These are phyloP conservation scores for Rhodotorula sp. DNA, from an alignment of 1,284 basidiomycete species.

Conservation along the genomic window DNA sequence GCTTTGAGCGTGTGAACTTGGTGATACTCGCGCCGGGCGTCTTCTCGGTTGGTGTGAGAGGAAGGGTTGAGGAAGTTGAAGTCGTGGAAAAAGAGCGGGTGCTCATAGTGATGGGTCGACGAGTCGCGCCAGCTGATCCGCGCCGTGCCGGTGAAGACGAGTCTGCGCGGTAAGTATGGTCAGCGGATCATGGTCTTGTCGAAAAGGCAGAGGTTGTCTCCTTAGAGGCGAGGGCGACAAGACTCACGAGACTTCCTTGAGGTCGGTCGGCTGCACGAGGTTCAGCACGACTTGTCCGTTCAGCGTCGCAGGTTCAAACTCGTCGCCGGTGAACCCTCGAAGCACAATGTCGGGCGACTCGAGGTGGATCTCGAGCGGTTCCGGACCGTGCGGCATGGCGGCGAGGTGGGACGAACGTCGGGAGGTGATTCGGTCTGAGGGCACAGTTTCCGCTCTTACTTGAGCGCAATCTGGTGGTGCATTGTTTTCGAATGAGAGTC, in stretches of 20 bases:
- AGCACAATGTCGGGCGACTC: conserved; percentile 67
- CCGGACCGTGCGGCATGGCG: conserved; percentile 22
- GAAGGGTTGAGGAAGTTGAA: conserved; percentile 41
- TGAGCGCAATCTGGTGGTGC: too few species aligned
- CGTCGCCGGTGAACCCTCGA: conserved; percentile 75
- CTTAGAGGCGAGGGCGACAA: neutral
- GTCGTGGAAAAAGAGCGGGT: conserved; percentile 41
- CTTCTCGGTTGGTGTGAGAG: conserved; percentile 31
- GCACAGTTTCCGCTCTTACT: neutral
- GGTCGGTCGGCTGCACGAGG: conserved; percentile 73
- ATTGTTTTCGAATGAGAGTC: neutral
- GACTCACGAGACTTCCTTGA: conserved; percentile 66
- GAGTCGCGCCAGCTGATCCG: conserved; percentile 39
- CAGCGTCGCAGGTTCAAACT: conserved; percentile 67
- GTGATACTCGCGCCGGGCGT: conserved; percentile 60
- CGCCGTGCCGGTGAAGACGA: conserved; percentile 73
- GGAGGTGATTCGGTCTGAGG: neutral
- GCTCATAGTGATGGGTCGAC: conserved; percentile 37
- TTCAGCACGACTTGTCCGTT: conserved; percentile 71
- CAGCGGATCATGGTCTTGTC: neutral
- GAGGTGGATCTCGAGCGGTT: conserved; percentile 66
- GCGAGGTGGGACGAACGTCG: neutral
- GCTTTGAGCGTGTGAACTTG: conserved; percentile 79
- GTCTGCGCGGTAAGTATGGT: conserved; percentile 48
- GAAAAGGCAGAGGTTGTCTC: too few species aligned